Percentiles rank a stretch among this genome's conserved stretches.
phyloP scores from a whole-genome alignment of 2,329 filamentous ascomycete species.

The Plenodomus tracheiphilus region DNA sequence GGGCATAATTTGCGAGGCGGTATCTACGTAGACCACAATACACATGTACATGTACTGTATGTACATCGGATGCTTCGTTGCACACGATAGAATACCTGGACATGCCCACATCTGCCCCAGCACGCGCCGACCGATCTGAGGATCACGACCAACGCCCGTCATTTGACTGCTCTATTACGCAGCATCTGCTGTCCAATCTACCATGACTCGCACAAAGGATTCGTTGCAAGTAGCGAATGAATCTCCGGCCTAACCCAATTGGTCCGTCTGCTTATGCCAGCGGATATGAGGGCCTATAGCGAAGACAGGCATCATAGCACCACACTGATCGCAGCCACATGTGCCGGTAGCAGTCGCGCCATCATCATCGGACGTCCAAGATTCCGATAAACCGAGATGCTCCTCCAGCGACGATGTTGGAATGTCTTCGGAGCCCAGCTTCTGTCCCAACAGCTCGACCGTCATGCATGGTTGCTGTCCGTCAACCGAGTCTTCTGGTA shows the following conservation, averaged over 20 bases:
- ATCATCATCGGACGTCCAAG: slow-evolving; percentile 39
- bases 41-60: no score
- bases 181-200: no score
- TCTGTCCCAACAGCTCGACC: neutral
- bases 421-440: slow-evolving; percentile 38
- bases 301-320: slow-evolving; percentile 59
- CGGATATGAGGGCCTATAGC: slow-evolving; percentile 61
- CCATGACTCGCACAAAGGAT: no score
- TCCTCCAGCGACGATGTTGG: slow-evolving; percentile 22
- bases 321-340: slow-evolving; percentile 55
- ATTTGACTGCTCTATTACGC: no score
- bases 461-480: neutral
- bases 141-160: no score
- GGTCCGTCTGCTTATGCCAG: slow-evolving; percentile 50
- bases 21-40: neutral
- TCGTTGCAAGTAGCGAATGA: no score
- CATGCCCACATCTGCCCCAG: neutral
- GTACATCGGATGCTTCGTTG: no score
- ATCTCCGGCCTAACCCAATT: no score
- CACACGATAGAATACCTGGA: neutral
- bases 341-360: slow-evolving; percentile 33
- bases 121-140: no score
- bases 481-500: neutral
- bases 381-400: slow-evolving; percentile 14
- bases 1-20: neutral